Percentiles rank a stretch among this genome's conserved stretches.
phyloP scores from a whole-genome alignment of 768 basidiomycete genomes.

The Piloderma croceum region DNA sequence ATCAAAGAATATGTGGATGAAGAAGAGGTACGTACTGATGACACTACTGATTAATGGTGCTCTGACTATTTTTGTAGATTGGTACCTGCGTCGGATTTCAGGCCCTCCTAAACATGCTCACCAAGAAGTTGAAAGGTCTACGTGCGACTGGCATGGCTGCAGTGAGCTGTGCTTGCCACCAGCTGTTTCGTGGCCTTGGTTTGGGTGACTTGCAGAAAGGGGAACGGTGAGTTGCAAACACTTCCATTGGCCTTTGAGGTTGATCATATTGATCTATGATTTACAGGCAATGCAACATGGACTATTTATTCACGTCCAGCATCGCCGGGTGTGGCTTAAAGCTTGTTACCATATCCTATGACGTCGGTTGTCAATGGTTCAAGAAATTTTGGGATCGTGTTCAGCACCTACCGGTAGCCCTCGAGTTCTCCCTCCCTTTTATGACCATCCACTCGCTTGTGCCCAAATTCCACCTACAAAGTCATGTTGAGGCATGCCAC shows the following conservation, averaged over 20 bases:
- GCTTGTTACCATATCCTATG: background rate
- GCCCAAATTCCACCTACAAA: background rate
- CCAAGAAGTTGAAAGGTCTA: background rate
- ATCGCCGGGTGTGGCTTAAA: background rate
- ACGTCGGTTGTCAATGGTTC: slow-evolving; percentile 1
- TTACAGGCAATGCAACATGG: slow-evolving; percentile 10
- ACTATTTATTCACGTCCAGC: slow-evolving; percentile 6
- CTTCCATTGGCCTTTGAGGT: background rate
- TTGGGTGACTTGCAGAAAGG: slow-evolving; percentile 12
- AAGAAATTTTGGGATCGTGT: background rate
- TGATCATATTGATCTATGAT: background rate
- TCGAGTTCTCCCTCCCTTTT: background rate
- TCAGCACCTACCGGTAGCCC: background rate
- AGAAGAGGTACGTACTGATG: slow-evolving; percentile 12
- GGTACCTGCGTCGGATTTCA: background rate
- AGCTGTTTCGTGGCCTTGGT: slow-evolving; percentile 8
- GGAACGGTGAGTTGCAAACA: slow-evolving; percentile 7
- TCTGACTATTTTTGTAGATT: too few relatives aligned
- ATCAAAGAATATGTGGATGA: background rate
- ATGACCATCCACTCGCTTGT: background rate
- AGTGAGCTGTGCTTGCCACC: slow-evolving; percentile 10
- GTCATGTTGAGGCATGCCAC: background rate
- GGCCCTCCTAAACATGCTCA: background rate
- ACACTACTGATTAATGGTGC: too few relatives aligned
- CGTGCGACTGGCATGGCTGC: slow-evolving; percentile 9